phyloP scores from a whole-genome alignment of 768 basidiomycete genomes.

The Cystobasidium tubakii region DNA sequence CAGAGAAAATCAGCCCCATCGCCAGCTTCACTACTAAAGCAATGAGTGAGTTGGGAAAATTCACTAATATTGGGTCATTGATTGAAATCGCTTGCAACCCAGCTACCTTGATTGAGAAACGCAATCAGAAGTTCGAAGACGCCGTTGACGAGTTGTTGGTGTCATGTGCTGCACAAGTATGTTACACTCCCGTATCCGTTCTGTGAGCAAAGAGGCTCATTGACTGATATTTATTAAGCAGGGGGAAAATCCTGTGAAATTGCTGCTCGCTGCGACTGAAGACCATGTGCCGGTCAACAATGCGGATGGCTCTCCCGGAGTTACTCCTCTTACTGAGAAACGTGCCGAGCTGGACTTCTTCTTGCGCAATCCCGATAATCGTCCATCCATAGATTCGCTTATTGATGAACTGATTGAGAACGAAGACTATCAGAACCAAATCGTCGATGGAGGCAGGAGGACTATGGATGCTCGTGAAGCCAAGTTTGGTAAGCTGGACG shows the following conservation, averaged over 20 bases:
- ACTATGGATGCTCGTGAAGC: conserved; percentile 57
- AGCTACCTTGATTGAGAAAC: conserved; percentile 63
- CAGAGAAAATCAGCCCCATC: conserved; percentile 20
- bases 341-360: conserved; percentile 44
- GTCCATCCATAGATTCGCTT: conserved; percentile 59
- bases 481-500: conserved; percentile 57
- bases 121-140: conserved; percentile 61
- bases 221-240: conserved; percentile 28
- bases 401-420: conserved; percentile 59
- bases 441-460: conserved; percentile 55
- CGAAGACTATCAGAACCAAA: conserved; percentile 67
- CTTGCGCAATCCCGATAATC: conserved; percentile 49
- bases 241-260: conserved; percentile 59
- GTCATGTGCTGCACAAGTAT: conserved; percentile 45
- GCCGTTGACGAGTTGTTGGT: conserved; percentile 64
- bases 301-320: conserved; percentile 45
- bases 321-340: conserved; percentile 32
- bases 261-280: conserved; percentile 64
- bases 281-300: conserved; percentile 67
- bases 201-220: not conserved
- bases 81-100: too few relatives aligned
- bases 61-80: too few relatives aligned
- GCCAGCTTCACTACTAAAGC: conserved; percentile 49
- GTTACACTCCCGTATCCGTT: conserved; percentile 1
- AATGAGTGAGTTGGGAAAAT: conserved; percentile 55